phyloP scores from a whole-genome alignment of 345 rosid species.

The Excoecaria agallocha region DNA sequence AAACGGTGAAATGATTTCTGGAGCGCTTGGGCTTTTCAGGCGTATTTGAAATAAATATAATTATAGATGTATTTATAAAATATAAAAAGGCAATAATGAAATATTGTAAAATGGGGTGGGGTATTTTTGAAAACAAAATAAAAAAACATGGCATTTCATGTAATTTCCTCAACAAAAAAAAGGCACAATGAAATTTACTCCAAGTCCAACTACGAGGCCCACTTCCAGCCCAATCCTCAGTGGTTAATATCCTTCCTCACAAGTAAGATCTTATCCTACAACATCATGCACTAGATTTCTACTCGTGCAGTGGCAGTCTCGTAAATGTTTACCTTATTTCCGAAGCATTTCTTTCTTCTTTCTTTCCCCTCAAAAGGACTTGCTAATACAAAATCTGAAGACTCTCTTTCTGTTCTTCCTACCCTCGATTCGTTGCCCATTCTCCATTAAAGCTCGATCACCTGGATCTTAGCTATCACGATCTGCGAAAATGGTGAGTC shows the following conservation, averaged over 20 bases:
- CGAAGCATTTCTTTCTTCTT: not conserved
- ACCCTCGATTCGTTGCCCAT: not conserved
- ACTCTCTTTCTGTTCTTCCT: not conserved
- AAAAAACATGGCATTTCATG: too few species aligned
- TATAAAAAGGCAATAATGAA: too few species aligned
- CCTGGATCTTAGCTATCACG: slow-evolving; percentile 21
- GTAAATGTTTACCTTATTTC: slow-evolving; percentile 6
- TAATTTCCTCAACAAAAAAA: too few species aligned
- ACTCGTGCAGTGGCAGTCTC: not conserved
- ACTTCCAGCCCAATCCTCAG: not conserved
- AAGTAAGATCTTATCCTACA: not conserved
- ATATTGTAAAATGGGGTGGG: too few species aligned
- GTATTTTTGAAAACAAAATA: too few species aligned
- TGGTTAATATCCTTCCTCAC: not conserved
- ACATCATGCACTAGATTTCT: not conserved
- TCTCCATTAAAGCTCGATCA: not conserved
- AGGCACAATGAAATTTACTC: too few species aligned
- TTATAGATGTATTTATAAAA: too few species aligned
- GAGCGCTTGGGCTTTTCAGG: too few species aligned
- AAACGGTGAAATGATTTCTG: too few species aligned
- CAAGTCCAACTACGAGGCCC: not conserved
- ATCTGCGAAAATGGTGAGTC: slow-evolving; percentile 33
- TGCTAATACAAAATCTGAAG: not conserved
- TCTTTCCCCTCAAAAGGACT: not conserved
- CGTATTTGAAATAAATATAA: too few species aligned